Percentiles rank a stretch among this genome's conserved stretches.
Evolutionary conservation across 2,329 filamentous ascomycete genomes (phyloP).

Genomic region (Boeremia exigua): DNA sequence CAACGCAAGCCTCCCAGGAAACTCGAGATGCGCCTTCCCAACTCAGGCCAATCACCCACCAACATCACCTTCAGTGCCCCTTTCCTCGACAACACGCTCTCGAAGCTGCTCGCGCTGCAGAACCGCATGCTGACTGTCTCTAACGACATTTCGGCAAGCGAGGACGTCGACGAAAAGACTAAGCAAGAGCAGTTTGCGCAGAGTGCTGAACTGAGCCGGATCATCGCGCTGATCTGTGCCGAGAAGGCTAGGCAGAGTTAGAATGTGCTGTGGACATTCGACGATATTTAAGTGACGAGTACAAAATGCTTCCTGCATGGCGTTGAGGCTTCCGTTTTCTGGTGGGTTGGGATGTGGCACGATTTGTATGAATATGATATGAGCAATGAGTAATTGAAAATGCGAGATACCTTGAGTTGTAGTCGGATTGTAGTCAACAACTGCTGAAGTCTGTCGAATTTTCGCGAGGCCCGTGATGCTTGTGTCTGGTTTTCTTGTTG

Average conservation of each 20-base stretch:
- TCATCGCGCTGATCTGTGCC: slow-evolving; percentile 59
- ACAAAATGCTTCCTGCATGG: slow-evolving; percentile 6
- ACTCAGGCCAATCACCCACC: slow-evolving; percentile 41
- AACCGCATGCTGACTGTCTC: slow-evolving; percentile 58
- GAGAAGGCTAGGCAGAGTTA: slow-evolving; percentile 58
- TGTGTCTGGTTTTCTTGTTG: too few relatives aligned
- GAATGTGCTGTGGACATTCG: neutral
- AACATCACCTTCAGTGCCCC: slow-evolving; percentile 58
- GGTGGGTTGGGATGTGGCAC: neutral
- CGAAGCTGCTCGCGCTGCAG: slow-evolving; percentile 57
- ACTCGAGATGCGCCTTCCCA: slow-evolving; percentile 57
- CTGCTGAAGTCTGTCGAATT: neutral
- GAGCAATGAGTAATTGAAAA: slow-evolving; percentile 7
- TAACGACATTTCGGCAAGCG: slow-evolving; percentile 54
- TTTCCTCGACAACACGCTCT: slow-evolving; percentile 60
- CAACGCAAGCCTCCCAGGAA: slow-evolving; percentile 54
- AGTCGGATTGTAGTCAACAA: neutral
- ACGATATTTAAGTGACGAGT: neutral
- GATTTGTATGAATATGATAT: slow-evolving; percentile 9
- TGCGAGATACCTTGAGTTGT: neutral
- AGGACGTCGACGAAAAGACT: slow-evolving; percentile 54
- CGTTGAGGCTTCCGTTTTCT: slow-evolving; percentile 5
- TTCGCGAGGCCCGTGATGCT: too few relatives aligned
- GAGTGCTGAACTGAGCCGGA: slow-evolving; percentile 56
- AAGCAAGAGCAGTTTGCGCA: slow-evolving; percentile 59